Evolutionary conservation across 2,329 filamentous ascomycete species (phyloP).

Genomic region (Exophiala mesophila): DNA sequence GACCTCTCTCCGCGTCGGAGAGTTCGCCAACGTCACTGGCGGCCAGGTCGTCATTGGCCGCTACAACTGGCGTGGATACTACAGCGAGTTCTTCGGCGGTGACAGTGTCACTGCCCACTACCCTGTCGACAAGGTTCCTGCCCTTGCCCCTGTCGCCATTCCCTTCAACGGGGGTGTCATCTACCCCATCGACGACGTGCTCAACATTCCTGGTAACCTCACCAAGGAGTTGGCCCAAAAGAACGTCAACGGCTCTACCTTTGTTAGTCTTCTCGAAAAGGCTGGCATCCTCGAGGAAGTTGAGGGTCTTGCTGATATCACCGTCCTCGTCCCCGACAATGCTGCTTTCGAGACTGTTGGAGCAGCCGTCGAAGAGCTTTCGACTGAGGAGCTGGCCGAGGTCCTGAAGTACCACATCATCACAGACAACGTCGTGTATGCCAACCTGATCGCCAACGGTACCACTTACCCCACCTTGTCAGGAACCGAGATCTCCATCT

Average conservation of each 20-base stretch:
- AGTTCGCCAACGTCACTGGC: slow-evolving; percentile 55
- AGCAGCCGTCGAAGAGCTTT: slow-evolving; percentile 46
- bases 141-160: slow-evolving; percentile 45
- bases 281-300: slow-evolving; percentile 29
- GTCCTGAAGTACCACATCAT: slow-evolving; percentile 64
- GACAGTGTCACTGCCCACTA: slow-evolving; percentile 44
- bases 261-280: slow-evolving; percentile 43
- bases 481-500: slow-evolving; percentile 41
- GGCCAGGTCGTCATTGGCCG: slow-evolving; percentile 53
- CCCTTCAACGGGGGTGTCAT: slow-evolving; percentile 43
- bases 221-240: slow-evolving; percentile 35
- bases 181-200: slow-evolving; percentile 48
- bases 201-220: slow-evolving; percentile 43
- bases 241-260: slow-evolving; percentile 42
- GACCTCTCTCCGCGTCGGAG: slow-evolving; percentile 46
- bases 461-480: slow-evolving; percentile 37
- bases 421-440: slow-evolving; percentile 46
- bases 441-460: slow-evolving; percentile 45
- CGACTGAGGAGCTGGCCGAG: slow-evolving; percentile 42
- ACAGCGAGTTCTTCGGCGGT: slow-evolving; percentile 47
- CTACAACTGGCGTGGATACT: slow-evolving; percentile 37
- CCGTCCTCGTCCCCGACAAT: slow-evolving; percentile 61
- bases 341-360: slow-evolving; percentile 56
- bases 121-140: slow-evolving; percentile 44
- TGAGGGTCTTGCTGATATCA: slow-evolving; percentile 44